A percentile compares a stretch with the other conserved stretches of the same genome.
Evolutionary conservation across 169 alveolate species (phyloP).

Genomic region (Cryptosporidium canis): DNA sequence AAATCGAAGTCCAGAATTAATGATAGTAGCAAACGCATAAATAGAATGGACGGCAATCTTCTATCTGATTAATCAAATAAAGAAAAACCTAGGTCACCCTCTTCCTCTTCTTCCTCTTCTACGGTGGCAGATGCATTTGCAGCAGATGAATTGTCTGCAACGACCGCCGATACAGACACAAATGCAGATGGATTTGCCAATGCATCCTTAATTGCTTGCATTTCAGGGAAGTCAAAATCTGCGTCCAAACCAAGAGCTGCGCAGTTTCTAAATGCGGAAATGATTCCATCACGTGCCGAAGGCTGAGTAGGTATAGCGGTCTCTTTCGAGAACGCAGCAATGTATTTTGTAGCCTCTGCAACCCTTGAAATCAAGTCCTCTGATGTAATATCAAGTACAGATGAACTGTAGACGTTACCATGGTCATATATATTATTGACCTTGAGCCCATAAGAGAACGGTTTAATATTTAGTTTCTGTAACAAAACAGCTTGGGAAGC

Average conservation of each 20-base stretch:
- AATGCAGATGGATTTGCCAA: constrained; percentile 92
- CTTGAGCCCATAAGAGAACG: constrained; percentile 96
- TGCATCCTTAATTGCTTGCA: constrained; percentile 89
- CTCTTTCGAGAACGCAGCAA: constrained; percentile 94
- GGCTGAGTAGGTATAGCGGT: constrained; percentile 94
- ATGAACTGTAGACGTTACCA: constrained; percentile 94
- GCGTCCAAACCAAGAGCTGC: constrained; percentile 94
- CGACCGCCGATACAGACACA: constrained; percentile 87
- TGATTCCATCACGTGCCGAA: constrained; percentile 93
- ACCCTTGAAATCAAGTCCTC: constrained; percentile 89
- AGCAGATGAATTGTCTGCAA: constrained; percentile 83
- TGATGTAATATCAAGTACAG: constrained; percentile 93
- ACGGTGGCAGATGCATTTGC: constrained; percentile 82
- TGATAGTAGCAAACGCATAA: background rate
- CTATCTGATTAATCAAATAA: constrained; percentile 84
- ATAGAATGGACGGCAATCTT: background rate
- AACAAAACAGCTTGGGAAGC: constrained; percentile 96
- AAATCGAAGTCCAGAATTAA: too few species aligned
- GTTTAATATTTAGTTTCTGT: constrained; percentile 95
- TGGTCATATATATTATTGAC: constrained; percentile 93
- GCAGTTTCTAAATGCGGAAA: constrained; percentile 95
- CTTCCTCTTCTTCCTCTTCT: constrained; percentile 94
- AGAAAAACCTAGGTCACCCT: constrained; percentile 94
- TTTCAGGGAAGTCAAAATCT: constrained; percentile 93
- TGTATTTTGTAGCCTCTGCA: constrained; percentile 87